Base-by-base conservation (phyloP, 345 rosid species). In the Brassica incana region DNA sequence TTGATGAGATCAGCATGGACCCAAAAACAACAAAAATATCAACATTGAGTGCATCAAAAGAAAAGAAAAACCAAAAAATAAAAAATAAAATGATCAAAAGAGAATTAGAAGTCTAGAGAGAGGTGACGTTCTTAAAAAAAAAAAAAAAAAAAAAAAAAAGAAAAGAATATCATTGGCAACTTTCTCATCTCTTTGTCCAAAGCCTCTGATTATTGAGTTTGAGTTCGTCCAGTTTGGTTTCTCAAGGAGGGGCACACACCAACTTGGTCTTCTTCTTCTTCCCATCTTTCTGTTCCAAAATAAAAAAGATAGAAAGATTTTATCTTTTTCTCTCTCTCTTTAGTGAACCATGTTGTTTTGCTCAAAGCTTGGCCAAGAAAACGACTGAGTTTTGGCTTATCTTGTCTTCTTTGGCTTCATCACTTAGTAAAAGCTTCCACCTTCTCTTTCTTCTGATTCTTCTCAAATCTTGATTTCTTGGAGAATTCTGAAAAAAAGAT, bases 71-170 rank as follows among this genome's bases (percentile, higher is more conserved):
- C 9, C 27, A 20, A 58, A 58, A 58, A 27, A 58, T 58, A 58
- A 58, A 16, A 52, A 23, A 23, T 23, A 23, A 23, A 52, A 56
- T 58, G 63, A 58, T 58, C 63, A 20, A 58, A 58, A 20, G 63
- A 58, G 63, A 58, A 58, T 59, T 59, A 65, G 11, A 65, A 65
- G 69, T 65, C 69, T 65, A 65, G 58, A 65, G 67, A 63, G 67
- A 63, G n/a, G 67, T 30, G 67, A 63, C 67, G 67, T 63, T 63
- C 67, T 63, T 1, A 8, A 29, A 62, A 7, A 6, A 11, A 61
- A 5, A 36, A 8, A 36, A 10, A 43, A 54, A 15, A 1, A 16
- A 16, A n/a, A 14, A 52, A n/a, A 5, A n/a, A 56, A 56, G 18
- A 3, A 58, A 2, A 30, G 58, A 50, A 52, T 52, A 15, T 30